A percentile compares a stretch with the other conserved stretches of the same genome.
Evolutionary conservation across 108 stramenopile genomes (phyloP).

Genomic region (Halocafeteria seosinensis): DNA sequence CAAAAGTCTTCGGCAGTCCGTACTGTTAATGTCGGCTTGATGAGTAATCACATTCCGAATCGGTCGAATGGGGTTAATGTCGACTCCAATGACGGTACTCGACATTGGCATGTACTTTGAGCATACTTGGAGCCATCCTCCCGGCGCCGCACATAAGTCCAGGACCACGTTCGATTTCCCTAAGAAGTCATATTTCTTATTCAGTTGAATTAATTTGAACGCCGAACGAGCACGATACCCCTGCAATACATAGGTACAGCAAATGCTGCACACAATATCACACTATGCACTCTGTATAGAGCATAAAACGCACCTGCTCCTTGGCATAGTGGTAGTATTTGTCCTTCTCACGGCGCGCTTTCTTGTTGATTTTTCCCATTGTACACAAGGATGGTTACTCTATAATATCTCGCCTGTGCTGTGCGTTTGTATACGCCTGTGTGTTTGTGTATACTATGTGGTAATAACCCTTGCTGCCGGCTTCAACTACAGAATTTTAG

Average conservation of each 20-base stretch:
- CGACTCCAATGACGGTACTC: conserved; percentile 71
- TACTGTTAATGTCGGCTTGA: conserved; percentile 89
- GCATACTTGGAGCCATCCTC: conserved; percentile 96
- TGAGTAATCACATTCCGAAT: conserved; percentile 67
- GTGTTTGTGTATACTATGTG: too few species aligned
- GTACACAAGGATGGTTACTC: too few species aligned
- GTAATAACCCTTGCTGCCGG: too few species aligned
- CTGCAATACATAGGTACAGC: not conserved
- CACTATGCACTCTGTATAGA: not conserved
- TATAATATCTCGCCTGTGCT: too few species aligned
- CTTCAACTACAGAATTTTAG: too few species aligned
- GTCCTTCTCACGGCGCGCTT: conserved; percentile 23
- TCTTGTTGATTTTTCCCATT: not conserved
- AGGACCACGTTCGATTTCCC: conserved; percentile 51
- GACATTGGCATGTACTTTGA: conserved; percentile 46
- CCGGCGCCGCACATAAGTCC: conserved; percentile 97
- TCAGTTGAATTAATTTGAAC: conserved; percentile 96
- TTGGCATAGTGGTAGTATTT: conserved; percentile 71
- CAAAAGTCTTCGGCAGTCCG: conserved; percentile 67
- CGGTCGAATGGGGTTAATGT: conserved; percentile 81
- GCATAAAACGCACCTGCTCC: conserved; percentile 61
- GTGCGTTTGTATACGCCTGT: too few species aligned
- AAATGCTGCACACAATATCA: not conserved
- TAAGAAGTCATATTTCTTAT: conserved; percentile 75
- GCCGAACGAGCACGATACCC: conserved; percentile 37